Base-by-base conservation (phyloP, 176 grass and related monocot species). In the Oryza rufipogon region DNA sequence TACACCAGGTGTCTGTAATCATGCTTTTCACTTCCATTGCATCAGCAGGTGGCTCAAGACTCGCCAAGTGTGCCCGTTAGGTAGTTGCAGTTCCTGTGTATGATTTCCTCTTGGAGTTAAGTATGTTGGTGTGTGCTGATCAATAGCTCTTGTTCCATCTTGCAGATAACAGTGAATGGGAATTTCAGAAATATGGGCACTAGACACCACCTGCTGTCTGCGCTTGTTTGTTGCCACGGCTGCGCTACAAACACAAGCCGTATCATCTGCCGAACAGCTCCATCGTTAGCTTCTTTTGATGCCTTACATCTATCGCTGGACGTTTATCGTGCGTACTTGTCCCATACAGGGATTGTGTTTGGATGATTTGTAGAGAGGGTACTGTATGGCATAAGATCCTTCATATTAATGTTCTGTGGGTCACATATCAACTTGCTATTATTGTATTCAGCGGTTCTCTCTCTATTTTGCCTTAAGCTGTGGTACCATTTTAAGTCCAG, bases 41-140 rank as follows among this genome's bases (percentile, higher is more conserved):
- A 99, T 99, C 85, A 99, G 97, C 71, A 91, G 93, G 86, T 99
- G 97, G 97, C 93, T 99, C 66, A 99, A 99, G 81, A 99, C 97
- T 86, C 97, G 97, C 70, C 97, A 99, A 99, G 97, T 99, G 73
- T 99, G 97, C 79, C 97, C 97, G 66, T 81, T 99, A 83, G 97
- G 97, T 99, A 91, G 34, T 16, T 28, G 36, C 68, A 81, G 2
- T 58, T 79, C 3, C 44, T 73, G 4, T 49, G 1, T 69, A 68
- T 78, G 65, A 60, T 66, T 36, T 82, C 0, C n/a, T 54, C 2
- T 11, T 47, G 13, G 34, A 74, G 28, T 42, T 83, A 9, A 17
- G 22, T 56, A 22, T 83, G 36, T 56, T 52, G 45, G 13, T 64
- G 47, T 56, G 22, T 76, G 15, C 72, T 77, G 63, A 86, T 45